Base-by-base conservation (phyloP, 2,329 filamentous ascomycete genomes). In the Beauveria sp. region DNA sequence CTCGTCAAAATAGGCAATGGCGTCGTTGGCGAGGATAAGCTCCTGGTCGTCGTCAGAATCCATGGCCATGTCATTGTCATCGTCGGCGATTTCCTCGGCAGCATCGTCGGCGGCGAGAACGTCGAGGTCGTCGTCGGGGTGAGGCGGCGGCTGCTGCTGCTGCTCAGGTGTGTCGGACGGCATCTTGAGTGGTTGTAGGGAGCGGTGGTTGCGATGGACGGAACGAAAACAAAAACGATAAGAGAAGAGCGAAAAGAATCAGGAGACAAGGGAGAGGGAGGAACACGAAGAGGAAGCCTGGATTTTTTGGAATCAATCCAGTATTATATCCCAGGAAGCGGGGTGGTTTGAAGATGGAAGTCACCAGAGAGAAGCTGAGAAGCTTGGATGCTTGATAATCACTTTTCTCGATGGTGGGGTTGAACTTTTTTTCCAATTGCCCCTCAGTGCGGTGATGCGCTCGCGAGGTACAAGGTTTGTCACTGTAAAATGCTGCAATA, bases 1-100 rank as follows among this genome's bases (percentile, higher is more conserved):
- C 41, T 77, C 75, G 78, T 97, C 94, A 71, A 97, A 97, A 79
- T 96, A 93, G 63, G 91, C 93, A 66, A 88, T 81, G 66, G 91
- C 96, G 80, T 99, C 93, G 80, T 97, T 99, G 64, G 94, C 85
- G 7, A 97, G 81, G 47, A 84, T 77, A 47, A 97, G 85, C 72
- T 94, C 91, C 67, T 87, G 82, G 50, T 80, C 81, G 34, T 90
- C 85, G 63, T 84, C 84, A 4, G 86, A 89, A 70, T 93, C 91
- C 91, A 96, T 96, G 48, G 84, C 84, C 59, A 90, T 81, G 71
- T 96, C 90, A 55, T 83, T 86, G 63, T 85, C 87, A 40, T 68
- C 66, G 40, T 73, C 78, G 48, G 79, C 71, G 59, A 92, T 82
- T 73, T 94, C 87, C 76, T 96, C 91, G 30, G 84, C 88, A 3